Conservation (phyloP, 148 eudicot species). For the Pouteria glomerata region DNA sequence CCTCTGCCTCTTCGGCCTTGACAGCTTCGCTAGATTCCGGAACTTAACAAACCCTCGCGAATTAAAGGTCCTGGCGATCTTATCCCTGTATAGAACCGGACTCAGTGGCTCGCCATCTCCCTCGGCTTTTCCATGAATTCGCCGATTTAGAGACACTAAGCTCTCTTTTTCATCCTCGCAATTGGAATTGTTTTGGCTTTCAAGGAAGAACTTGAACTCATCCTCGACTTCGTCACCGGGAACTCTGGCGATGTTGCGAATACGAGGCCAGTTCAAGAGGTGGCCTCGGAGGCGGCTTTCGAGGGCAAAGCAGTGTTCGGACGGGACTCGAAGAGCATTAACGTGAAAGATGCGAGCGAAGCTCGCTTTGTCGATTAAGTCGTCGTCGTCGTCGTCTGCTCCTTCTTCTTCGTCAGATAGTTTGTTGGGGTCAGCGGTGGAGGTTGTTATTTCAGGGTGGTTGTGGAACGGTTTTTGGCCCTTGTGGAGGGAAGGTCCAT, state of each 20-base stretch:
- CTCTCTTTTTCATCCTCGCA: constrained; percentile 24
- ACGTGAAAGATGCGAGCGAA: constrained; percentile 63
- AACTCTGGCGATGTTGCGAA: constrained; percentile 81
- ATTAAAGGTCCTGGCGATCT: constrained; percentile 64
- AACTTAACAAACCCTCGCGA: constrained; percentile 68
- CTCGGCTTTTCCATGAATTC: constrained; percentile 62
- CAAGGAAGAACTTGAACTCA: constrained; percentile 19
- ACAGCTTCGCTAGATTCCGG: constrained; percentile 74
- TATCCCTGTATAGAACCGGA: constrained; percentile 74
- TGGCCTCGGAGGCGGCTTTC: constrained; percentile 84
- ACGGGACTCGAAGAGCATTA: constrained; percentile 72
- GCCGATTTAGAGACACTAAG: constrained; percentile 37
- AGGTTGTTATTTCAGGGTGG: background rate
- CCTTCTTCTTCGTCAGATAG: background rate
- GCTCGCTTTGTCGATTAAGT: constrained; percentile 35
- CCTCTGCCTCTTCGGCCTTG: constrained; percentile 60
- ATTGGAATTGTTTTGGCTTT: constrained; percentile 3
- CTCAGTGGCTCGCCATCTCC: constrained; percentile 65
- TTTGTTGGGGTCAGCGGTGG: background rate
- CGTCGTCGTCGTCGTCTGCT: constrained; percentile 4
- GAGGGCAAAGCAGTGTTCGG: constrained; percentile 54
- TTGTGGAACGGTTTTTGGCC: constrained; percentile 34
- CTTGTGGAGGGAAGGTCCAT: constrained; percentile 81
- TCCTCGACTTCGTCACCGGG: constrained; percentile 71
- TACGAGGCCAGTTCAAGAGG: constrained; percentile 85